phyloP scores from a whole-genome alignment of 768 basidiomycete genomes.

The Trametes elegans region DNA sequence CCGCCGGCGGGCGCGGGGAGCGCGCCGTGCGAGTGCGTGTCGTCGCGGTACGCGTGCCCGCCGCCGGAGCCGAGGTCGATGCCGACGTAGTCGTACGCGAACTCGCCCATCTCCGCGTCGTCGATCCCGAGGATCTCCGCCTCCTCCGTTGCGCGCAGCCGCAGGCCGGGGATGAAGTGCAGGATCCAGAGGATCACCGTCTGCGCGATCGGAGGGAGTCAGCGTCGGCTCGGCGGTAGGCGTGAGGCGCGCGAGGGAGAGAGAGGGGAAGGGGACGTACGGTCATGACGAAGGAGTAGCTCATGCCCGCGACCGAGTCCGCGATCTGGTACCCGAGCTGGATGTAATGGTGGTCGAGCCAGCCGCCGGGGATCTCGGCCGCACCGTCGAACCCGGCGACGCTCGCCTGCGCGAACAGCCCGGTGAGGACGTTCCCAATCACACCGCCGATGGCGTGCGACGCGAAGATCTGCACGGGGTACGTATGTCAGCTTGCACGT shows the following conservation, averaged over 20 bases:
- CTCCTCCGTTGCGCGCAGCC: constrained; percentile 65
- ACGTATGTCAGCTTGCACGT: no score
- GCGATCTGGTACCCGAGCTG: constrained; percentile 89
- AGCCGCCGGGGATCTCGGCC: constrained; percentile 73
- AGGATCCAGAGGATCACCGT: constrained; percentile 84
- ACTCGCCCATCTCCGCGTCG: constrained; percentile 62
- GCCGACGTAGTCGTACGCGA: constrained; percentile 51
- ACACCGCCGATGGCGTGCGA: constrained; percentile 78
- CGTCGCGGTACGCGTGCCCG: constrained; percentile 27
- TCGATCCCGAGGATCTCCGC: constrained; percentile 84
- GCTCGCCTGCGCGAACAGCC: constrained; percentile 78
- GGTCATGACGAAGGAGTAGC: constrained; percentile 76
- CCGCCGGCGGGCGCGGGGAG: constrained; percentile 29
- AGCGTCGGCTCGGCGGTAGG: not conserved
- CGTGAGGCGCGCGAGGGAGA: not conserved
- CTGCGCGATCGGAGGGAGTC: constrained; percentile 31
- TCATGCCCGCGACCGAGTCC: constrained; percentile 61
- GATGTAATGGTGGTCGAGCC: constrained; percentile 78
- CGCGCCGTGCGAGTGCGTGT: constrained; percentile 33
- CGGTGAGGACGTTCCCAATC: constrained; percentile 78
- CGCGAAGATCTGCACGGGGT: constrained; percentile 85
- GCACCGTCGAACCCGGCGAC: constrained; percentile 81
- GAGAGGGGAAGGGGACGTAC: constrained; percentile 39
- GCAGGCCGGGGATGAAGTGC: constrained; percentile 81
- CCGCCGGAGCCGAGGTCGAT: constrained; percentile 29